phyloP scores from a whole-genome alignment of 129 eudicot species.

The Erigeron canadensis region DNA sequence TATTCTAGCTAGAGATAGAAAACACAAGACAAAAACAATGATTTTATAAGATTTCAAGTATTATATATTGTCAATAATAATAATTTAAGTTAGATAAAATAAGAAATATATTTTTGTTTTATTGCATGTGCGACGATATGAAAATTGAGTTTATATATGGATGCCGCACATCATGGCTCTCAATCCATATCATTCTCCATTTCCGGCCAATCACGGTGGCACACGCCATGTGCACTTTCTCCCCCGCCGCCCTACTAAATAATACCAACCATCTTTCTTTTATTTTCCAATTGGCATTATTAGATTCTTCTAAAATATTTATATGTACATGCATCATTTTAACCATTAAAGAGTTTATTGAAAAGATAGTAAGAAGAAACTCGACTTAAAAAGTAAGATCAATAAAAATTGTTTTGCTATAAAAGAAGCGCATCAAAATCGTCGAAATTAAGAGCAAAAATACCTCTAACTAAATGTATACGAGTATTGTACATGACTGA shows the following conservation, averaged over 20 bases:
- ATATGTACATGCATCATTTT: not conserved
- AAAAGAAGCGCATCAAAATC: no score
- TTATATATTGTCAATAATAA: not conserved
- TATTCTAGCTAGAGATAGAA: not conserved
- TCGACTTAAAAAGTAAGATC: no score
- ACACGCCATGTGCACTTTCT: constrained; percentile 36
- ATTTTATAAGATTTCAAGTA: not conserved
- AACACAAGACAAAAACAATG: constrained; percentile 1
- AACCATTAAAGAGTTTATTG: no score
- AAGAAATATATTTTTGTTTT: constrained; percentile 11
- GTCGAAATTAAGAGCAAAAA: no score
- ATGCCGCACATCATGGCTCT: constrained; percentile 24
- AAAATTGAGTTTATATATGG: constrained; percentile 1
- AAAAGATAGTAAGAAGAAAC: no score
- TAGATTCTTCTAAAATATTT: not conserved
- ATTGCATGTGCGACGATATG: constrained; percentile 23
- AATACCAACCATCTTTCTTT: not conserved
- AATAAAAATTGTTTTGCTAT: no score
- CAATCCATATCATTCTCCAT: constrained; percentile 16
- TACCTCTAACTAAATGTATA: not conserved
- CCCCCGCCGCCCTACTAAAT: constrained; percentile 20
- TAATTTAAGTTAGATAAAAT: constrained; percentile 16
- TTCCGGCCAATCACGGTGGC: constrained; percentile 27
- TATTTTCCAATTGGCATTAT: not conserved
- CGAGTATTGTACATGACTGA: not conserved